These are phyloP conservation scores for Aphanomyces cochlioides DNA, from an alignment of 352 stramenopile genomes.

Conservation along the genomic window DNA sequence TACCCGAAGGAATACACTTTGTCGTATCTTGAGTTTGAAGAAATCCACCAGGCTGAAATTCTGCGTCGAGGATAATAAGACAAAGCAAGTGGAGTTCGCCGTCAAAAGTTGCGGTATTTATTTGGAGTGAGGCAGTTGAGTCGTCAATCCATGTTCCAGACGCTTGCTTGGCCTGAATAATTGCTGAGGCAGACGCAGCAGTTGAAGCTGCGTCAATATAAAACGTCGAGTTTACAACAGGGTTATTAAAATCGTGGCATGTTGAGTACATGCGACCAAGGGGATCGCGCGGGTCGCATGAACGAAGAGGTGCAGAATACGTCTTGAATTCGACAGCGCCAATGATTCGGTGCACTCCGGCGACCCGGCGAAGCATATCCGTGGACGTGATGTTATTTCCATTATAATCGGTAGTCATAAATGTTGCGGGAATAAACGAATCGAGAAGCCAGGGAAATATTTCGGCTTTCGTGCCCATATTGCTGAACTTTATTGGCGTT, in stretches of 20 bases:
- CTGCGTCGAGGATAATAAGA: too few relatives aligned
- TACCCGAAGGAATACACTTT: too few relatives aligned
- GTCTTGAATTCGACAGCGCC: conserved; percentile 42
- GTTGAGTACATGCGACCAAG: conserved; percentile 43
- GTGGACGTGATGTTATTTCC: conserved; percentile 32
- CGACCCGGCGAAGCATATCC: conserved; percentile 37
- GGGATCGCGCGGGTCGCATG: conserved; percentile 36
- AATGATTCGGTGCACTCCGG: conserved; percentile 40
- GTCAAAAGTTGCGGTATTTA: not conserved
- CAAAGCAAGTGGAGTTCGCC: not conserved
- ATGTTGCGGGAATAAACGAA: conserved; percentile 42
- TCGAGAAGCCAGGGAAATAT: conserved; percentile 47
- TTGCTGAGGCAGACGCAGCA: conserved; percentile 32
- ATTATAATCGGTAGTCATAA: conserved; percentile 53
- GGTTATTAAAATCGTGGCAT: conserved; percentile 40
- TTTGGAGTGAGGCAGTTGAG: conserved; percentile 17
- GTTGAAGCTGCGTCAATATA: conserved; percentile 50
- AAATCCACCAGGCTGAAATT: too few relatives aligned
- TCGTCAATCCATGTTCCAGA: conserved; percentile 42
- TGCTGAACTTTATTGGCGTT: conserved; percentile 47
- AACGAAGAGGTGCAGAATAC: conserved; percentile 29
- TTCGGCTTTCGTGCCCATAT: conserved; percentile 40
- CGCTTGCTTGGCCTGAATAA: conserved; percentile 36
- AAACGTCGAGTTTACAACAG: conserved; percentile 25
- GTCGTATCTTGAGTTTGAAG: too few relatives aligned